phyloP scores from a whole-genome alignment of 192 early-diverging fungal genomes.

The Funneliformis mosseae region DNA sequence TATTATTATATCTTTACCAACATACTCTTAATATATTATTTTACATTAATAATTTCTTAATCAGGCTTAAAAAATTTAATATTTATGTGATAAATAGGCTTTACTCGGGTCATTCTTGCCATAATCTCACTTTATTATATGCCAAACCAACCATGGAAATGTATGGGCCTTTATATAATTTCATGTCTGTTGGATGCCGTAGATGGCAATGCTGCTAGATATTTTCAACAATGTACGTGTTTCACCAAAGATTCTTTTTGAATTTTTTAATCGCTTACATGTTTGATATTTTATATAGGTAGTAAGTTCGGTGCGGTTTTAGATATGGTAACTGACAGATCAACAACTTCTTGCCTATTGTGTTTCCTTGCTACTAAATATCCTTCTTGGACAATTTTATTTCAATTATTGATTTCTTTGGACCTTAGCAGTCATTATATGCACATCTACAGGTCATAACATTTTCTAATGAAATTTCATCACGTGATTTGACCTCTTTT shows the following conservation, averaged over 20 bases:
- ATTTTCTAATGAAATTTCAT: neutral
- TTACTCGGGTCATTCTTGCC: conserved; percentile 81
- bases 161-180: conserved; percentile 78
- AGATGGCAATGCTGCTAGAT: conserved; percentile 94
- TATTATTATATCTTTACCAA: conserved; percentile 11
- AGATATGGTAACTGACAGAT: conserved; percentile 99
- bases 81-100: conserved; percentile 58
- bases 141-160: conserved; percentile 67
- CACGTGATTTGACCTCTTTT: neutral
- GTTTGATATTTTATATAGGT: conserved; percentile 44
- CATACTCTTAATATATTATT: neutral
- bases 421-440: conserved; percentile 97
- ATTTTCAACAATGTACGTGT: conserved; percentile 83
- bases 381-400: conserved; percentile 70
- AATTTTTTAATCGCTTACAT: neutral
- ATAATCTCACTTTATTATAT: conserved; percentile 76
- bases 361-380: conserved; percentile 78
- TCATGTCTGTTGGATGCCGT: conserved; percentile 94
- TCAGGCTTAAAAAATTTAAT: neutral
- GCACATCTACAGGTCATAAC: conserved; percentile 91
- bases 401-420: conserved; percentile 89
- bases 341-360: conserved; percentile 90
- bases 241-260: neutral
- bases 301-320: conserved; percentile 95
- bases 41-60: conserved; percentile 15